Conservation (phyloP, 2,329 filamentous ascomycete genomes). For the Fusarium incarnatum region DNA sequence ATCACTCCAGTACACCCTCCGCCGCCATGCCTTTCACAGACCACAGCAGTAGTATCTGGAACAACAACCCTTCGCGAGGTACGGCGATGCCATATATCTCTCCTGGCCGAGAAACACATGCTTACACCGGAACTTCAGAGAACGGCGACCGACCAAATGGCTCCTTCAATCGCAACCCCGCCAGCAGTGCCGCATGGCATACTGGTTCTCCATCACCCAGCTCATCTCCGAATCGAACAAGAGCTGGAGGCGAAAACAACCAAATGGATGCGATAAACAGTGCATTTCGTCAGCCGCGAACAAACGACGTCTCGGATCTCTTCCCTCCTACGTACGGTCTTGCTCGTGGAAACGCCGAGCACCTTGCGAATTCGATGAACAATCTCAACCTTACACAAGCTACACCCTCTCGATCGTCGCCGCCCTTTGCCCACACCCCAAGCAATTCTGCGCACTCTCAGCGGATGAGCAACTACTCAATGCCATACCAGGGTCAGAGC, state of each 20-base stretch:
- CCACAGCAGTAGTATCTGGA: not conserved
- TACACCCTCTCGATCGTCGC: constrained; percentile 65
- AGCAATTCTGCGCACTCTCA: constrained; percentile 62
- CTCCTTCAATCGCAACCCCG: constrained; percentile 73
- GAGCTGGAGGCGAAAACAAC: constrained; percentile 60
- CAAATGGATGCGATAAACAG: constrained; percentile 38
- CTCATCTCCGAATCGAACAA: constrained; percentile 69
- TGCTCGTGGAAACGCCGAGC: constrained; percentile 50
- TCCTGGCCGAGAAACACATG: not conserved
- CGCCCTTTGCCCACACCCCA: constrained; percentile 52
- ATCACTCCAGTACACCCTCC: not conserved
- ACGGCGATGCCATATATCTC: constrained; percentile 37
- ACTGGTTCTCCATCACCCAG: constrained; percentile 58
- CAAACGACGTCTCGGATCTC: constrained; percentile 43
- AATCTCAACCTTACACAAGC: constrained; percentile 59
- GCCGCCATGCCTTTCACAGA: not conserved
- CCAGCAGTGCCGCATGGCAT: constrained; percentile 74
- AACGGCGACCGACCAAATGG: constrained; percentile 63
- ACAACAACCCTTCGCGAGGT: constrained; percentile 58
- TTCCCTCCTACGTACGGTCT: constrained; percentile 44
- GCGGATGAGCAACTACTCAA: constrained; percentile 57
- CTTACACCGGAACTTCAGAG: constrained; percentile 42
- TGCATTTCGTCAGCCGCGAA: not conserved
- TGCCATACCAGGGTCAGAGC: constrained; percentile 57
- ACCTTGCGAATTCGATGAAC: constrained; percentile 50